Evolutionary conservation across 371 early-diverging fungal genomes (phyloP).

Genomic region (Zychaea mexicana): DNA sequence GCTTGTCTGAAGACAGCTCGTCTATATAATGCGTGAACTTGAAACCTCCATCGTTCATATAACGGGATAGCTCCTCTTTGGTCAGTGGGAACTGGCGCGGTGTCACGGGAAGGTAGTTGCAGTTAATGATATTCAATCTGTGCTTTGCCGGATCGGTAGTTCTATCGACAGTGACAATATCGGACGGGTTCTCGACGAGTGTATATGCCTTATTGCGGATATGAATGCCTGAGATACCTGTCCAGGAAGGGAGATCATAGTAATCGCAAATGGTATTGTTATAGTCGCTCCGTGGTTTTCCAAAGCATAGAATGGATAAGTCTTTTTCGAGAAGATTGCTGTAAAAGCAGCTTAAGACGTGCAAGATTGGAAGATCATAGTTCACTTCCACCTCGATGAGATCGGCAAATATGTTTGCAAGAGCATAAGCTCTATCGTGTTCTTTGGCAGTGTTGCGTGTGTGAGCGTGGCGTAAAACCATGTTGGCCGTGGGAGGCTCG

Average conservation of each 20-base stretch:
- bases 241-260: neutral
- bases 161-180: too few relatives aligned
- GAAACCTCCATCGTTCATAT: neutral
- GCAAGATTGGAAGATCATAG: neutral
- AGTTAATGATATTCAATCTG: neutral
- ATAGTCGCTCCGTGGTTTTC: neutral
- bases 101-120: neutral
- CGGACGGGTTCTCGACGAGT: too few relatives aligned
- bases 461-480: neutral
- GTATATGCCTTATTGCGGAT: too few relatives aligned
- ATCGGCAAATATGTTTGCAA: neutral
- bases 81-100: neutral
- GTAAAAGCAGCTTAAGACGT: neutral
- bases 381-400: neutral
- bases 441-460: neutral
- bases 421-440: neutral
- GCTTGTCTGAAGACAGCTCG: neutral
- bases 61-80: neutral
- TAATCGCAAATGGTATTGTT: neutral
- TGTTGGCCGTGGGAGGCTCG: neutral
- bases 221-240: too few relatives aligned
- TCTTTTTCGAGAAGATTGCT: neutral
- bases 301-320: neutral
- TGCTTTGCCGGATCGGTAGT: too few relatives aligned
- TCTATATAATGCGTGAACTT: neutral